Base-by-base conservation (phyloP, 1,284 basidiomycete genomes). In the Sphagnurus paluster region DNA sequence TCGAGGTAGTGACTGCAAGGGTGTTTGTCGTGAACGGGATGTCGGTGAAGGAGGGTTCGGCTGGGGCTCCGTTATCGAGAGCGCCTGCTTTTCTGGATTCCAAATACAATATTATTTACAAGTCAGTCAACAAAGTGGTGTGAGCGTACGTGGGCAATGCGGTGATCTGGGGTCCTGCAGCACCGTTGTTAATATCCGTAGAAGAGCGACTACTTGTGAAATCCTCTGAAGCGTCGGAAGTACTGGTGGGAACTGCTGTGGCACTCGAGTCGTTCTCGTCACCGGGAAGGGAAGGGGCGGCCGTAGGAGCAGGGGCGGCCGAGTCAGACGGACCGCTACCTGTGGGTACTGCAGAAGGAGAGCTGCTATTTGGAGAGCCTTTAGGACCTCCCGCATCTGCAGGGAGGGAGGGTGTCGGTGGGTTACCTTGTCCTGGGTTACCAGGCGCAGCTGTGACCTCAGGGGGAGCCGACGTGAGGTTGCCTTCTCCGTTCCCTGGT, bases 191-290 rank as follows among this genome's bases (percentile, higher is more conserved):
- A 17, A 39, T 39, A 23, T 30, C 35, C 6, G 20, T 30, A 21
- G 16, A 23, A 11, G 17, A 11, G 2, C 13, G 14, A 6, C 29
- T 21, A 5, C 17, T 2, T n/a, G 20, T 33, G 2, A 13, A 34
- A 24, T 10, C 21, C 9, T n/a, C 24, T 16, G 39, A 23, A 21
- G 39, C 10, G 19, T 11, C 16, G 5, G 42, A 10, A 4, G 38
- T 30, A 17, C 26, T 37, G 16, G 42, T 16, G 36, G 38, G 26
- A 25, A 37, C 39, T 7, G 24, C 33, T 32, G 47, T 49, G 34
- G 42, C 28, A 34, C 39, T 41, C 13, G 47, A 29, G 16, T 30
- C 16, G 6, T n/a, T 11, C 16, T 13, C 36, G 19, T 14, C 33
- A 9, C 23, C 32, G 10, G 41, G 41, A 5, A 25, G 5, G 14